phyloP scores from a whole-genome alignment of 2,329 filamentous ascomycete species.

The Colletotrichum tamarilloi region DNA sequence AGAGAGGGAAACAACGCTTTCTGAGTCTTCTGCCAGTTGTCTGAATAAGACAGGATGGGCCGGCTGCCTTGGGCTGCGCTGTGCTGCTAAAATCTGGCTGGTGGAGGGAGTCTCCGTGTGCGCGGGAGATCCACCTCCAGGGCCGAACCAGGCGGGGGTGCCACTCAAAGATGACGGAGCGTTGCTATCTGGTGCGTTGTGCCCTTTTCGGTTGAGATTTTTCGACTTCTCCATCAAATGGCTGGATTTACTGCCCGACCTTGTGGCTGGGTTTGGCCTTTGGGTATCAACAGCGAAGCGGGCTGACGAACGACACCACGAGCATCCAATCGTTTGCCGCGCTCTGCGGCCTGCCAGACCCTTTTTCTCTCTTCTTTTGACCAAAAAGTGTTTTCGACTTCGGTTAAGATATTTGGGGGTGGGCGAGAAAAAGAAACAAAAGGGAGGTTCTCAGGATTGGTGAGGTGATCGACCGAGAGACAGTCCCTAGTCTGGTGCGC shows the following conservation, averaged over 20 bases:
- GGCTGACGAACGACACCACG: conserved; percentile 16
- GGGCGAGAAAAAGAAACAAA: background rate
- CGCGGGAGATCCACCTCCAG: conserved; percentile 30
- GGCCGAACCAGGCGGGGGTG: conserved; percentile 22
- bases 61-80: conserved; percentile 16
- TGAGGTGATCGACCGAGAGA: background rate
- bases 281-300: conserved; percentile 34
- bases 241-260: conserved; percentile 33
- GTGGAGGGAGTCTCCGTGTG: conserved; percentile 3
- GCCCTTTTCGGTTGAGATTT: conserved; percentile 21
- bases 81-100: conserved; percentile 2
- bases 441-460: background rate
- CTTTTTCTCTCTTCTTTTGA: background rate
- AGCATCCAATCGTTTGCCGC: conserved; percentile 28
- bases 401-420: background rate
- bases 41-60: conserved; percentile 10
- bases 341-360: background rate
- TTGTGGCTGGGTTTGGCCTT: conserved; percentile 30
- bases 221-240: background rate
- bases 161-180: conserved; percentile 30
- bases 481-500: background rate
- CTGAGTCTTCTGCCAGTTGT: conserved; percentile 13
- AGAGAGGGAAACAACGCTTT: background rate
- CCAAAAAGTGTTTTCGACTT: background rate
- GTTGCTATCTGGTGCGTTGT: conserved; percentile 14